Percentiles rank a stretch among this genome's conserved stretches.
Conservation (phyloP, 2,329 filamentous ascomycete genomes). For the Biscogniauxia mediterranea region DNA sequence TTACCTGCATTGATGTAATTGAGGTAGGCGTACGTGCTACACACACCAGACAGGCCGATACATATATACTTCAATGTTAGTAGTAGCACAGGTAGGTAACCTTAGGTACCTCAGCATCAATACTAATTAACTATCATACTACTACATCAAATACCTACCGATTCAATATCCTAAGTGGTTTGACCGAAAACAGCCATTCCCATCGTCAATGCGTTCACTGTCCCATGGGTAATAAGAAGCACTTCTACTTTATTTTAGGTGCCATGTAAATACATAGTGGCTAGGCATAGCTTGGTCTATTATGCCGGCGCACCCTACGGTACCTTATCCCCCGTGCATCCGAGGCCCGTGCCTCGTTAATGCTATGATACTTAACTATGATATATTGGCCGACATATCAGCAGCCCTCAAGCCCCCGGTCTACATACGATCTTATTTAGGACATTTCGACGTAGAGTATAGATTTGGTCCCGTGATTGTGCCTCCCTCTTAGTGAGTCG, state of each 20-base stretch:
- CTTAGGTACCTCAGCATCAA: too few species aligned
- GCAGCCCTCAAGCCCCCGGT: background rate
- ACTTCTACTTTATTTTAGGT: background rate
- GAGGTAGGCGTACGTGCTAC: too few species aligned
- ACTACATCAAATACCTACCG: background rate
- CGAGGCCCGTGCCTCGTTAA: slow-evolving; percentile 10
- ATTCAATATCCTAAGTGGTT: background rate
- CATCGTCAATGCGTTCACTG: slow-evolving; percentile 19
- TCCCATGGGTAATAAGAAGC: background rate
- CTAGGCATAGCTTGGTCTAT: slow-evolving; percentile 20
- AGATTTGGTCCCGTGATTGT: background rate
- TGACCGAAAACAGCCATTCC: slow-evolving; percentile 4
- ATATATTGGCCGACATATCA: background rate
- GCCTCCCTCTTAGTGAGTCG: background rate
- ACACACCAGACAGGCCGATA: too few species aligned
- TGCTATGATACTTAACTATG: slow-evolving; percentile 11
- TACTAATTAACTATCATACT: too few species aligned
- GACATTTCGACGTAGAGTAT: background rate
- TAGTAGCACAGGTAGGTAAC: too few species aligned
- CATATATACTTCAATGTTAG: too few species aligned
- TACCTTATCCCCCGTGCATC: slow-evolving; percentile 12
- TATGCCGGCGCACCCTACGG: slow-evolving; percentile 19
- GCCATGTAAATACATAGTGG: background rate
- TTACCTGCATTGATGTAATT: background rate
- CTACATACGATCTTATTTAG: background rate